Percentiles rank a stretch among this genome's conserved stretches.
Conservation (phyloP, 2,329 filamentous ascomycete genomes). For the Camillea tinctor region DNA sequence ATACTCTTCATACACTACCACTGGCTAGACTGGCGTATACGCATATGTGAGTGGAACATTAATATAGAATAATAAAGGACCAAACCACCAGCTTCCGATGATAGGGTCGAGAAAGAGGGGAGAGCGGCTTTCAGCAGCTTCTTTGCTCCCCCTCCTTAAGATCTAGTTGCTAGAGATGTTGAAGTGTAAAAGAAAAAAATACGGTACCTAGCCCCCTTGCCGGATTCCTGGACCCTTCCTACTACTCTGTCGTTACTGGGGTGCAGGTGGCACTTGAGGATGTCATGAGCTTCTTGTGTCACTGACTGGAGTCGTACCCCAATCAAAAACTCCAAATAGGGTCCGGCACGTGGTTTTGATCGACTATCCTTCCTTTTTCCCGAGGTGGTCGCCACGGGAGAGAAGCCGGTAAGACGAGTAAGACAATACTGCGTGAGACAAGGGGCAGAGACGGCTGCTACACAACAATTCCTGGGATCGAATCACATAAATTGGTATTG, state of each 20-base stretch:
- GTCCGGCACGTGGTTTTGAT: slow-evolving; percentile 24
- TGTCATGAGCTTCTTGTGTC: slow-evolving; percentile 10
- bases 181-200: not conserved
- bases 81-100: not conserved
- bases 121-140: no score
- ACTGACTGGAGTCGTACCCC: slow-evolving; percentile 11
- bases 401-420: slow-evolving; percentile 16
- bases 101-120: not conserved
- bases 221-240: slow-evolving; percentile 4
- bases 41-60: not conserved
- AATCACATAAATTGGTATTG: slow-evolving; percentile 10
- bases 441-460: slow-evolving; percentile 3
- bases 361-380: slow-evolving; percentile 21
- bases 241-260: slow-evolving; percentile 11
- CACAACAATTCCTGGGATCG: slow-evolving; percentile 7
- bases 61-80: not conserved
- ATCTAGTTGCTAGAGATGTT: not conserved
- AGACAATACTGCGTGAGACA: slow-evolving; percentile 12
- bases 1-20: not conserved
- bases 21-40: not conserved
- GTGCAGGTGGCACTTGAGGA: slow-evolving; percentile 17
- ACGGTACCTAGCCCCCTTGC: not conserved
- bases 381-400: slow-evolving; percentile 24
- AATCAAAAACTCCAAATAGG: slow-evolving; percentile 14
- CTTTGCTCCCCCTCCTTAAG: not conserved